These are phyloP conservation scores for Mycena citricolor DNA, from an alignment of 1,284 basidiomycete genomes.

Conservation along the genomic window DNA sequence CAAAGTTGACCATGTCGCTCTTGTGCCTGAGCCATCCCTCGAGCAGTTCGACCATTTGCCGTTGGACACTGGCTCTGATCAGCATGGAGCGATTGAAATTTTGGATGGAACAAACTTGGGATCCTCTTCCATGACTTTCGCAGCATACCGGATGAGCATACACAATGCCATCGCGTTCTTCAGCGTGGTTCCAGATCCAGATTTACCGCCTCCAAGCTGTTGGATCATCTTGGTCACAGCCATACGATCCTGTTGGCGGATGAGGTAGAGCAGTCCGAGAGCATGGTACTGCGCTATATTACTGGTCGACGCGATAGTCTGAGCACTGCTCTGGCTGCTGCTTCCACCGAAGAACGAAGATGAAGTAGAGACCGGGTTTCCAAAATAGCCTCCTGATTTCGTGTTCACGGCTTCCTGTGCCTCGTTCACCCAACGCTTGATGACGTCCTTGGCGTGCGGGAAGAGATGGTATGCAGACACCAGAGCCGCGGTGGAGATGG, in stretches of 20 bases:
- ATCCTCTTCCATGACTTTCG: conserved; percentile 98
- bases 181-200: conserved; percentile 77
- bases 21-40: conserved; percentile 98
- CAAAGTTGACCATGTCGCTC: conserved; percentile 99
- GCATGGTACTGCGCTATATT: conserved; percentile 98
- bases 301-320: conserved; percentile 83
- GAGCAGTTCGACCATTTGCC: conserved; percentile 90
- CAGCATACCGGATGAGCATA: conserved; percentile 97
- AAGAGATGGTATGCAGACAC: conserved; percentile 98
- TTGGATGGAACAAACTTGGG: conserved; percentile 59
- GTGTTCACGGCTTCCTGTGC: conserved; percentile 95
- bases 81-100: neutral
- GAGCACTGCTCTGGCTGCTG: conserved; percentile 57
- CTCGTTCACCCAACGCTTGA: conserved; percentile 98
- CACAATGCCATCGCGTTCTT: conserved; percentile 99
- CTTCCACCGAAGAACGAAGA: conserved; percentile 77
- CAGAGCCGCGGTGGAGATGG: conserved; percentile 94
- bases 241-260: conserved; percentile 98
- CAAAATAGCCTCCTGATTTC: conserved; percentile 77
- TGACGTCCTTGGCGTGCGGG: conserved; percentile 90
- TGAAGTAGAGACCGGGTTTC: conserved; percentile 44
- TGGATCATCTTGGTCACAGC: conserved; percentile 99
- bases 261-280: conserved; percentile 90
- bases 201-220: conserved; percentile 88
- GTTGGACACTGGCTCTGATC: conserved; percentile 66